These are phyloP conservation scores for Melaleuca alternifolia DNA, from an alignment of 345 rosid species.

Conservation along the genomic window DNA sequence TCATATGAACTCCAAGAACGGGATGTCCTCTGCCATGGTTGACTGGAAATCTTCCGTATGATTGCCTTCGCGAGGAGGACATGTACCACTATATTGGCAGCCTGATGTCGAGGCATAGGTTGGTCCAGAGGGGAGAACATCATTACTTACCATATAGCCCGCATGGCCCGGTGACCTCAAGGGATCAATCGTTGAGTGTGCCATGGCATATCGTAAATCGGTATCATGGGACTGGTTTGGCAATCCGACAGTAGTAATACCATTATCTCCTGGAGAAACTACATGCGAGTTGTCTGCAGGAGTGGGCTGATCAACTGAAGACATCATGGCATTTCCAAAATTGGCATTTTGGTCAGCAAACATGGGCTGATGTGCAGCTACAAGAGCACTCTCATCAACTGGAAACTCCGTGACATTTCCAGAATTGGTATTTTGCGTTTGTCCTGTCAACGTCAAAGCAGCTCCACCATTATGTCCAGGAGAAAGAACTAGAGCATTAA, in stretches of 20 bases:
- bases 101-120: not conserved
- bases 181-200: not conserved
- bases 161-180: fast-evolving
- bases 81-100: not conserved
- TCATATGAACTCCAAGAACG: no score
- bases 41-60: fast-evolving
- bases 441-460: not conserved
- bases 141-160: not conserved
- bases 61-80: not conserved
- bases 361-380: no score
- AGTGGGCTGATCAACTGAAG: no score
- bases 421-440: not conserved
- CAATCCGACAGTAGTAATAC: not conserved
- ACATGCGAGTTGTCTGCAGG: no score
- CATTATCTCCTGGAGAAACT: not conserved
- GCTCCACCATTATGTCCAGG: not conserved
- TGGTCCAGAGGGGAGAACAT: not conserved
- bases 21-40: no score
- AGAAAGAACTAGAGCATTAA: not conserved
- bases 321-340: no score
- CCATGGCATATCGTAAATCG: not conserved
- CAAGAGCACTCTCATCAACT: no score
- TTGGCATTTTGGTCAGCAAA: no score
- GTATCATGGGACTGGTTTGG: not conserved
- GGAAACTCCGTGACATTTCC: not conserved